A percentile compares a stretch with the other conserved stretches of the same genome.
phyloP scores from a whole-genome alignment of 2,329 filamentous ascomycete species.

The Pleurostoma richardsiae region DNA sequence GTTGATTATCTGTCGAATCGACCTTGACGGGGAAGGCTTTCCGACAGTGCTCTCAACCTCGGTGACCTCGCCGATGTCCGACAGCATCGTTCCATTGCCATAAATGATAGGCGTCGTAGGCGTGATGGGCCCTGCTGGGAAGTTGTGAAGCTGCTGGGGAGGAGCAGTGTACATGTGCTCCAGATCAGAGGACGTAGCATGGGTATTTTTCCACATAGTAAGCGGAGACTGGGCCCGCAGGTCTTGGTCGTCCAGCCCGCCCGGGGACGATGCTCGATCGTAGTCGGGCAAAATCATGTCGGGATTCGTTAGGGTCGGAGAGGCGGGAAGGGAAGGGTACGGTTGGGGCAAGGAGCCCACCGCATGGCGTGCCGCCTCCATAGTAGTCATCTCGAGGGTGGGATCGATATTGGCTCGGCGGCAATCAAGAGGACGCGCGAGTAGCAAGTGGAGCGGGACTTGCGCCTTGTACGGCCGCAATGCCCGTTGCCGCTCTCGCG shows the following conservation, averaged over 20 bases:
- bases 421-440: neutral
- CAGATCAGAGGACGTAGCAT: slow-evolving; percentile 25
- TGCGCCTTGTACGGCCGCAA: too few relatives aligned
- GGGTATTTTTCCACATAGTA: slow-evolving; percentile 46
- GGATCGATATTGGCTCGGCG: neutral
- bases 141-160: slow-evolving; percentile 25
- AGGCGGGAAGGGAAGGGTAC: slow-evolving; percentile 55
- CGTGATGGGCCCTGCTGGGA: slow-evolving; percentile 37
- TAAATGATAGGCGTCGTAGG: slow-evolving; percentile 63
- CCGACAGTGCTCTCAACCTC: slow-evolving; percentile 22
- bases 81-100: slow-evolving; percentile 64
- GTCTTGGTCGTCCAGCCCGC: slow-evolving; percentile 36
- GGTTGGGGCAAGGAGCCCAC: slow-evolving; percentile 22
- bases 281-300: slow-evolving; percentile 89
- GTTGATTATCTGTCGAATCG: slow-evolving; percentile 22
- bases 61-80: slow-evolving; percentile 20
- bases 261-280: slow-evolving; percentile 47
- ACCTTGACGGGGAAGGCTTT: slow-evolving; percentile 24
- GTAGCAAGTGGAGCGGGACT: too few relatives aligned
- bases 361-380: slow-evolving; percentile 18
- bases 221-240: slow-evolving; percentile 42
- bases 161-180: slow-evolving; percentile 38
- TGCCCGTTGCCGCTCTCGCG: too few relatives aligned
- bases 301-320: slow-evolving; percentile 85
- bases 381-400: slow-evolving; percentile 13